Evolutionary conservation across 1,284 basidiomycete genomes (phyloP).

Genomic region (Rhodotorula sp.): DNA sequence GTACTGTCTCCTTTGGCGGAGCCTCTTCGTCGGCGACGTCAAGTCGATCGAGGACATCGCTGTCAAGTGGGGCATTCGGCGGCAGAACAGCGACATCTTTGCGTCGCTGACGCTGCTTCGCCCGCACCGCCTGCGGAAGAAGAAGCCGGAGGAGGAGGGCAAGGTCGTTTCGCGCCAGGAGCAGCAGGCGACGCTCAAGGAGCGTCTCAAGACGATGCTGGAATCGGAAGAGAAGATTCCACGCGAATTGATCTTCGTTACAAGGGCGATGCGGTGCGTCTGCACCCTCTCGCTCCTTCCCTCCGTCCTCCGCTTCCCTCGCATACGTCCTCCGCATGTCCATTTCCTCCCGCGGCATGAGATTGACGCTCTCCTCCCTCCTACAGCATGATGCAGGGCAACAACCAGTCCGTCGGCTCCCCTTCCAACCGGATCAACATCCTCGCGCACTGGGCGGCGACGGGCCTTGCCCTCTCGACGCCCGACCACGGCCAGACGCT

Average conservation of each 20-base stretch:
- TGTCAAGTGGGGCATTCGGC: conserved; percentile 73
- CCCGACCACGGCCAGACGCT: conserved; percentile 59
- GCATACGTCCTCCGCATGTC: too few species aligned
- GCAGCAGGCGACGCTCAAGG: conserved; percentile 56
- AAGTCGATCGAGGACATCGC: conserved; percentile 65
- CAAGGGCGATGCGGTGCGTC: conserved; percentile 74
- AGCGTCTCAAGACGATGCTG: conserved; percentile 55
- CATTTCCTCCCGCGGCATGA: too few species aligned
- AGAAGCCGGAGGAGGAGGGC: conserved; percentile 36
- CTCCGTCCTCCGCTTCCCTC: background rate
- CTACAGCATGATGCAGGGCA: conserved; percentile 47
- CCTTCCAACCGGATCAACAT: conserved; percentile 85
- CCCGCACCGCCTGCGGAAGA: conserved; percentile 47
- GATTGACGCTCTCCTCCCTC: background rate
- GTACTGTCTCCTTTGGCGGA: conserved; percentile 77
- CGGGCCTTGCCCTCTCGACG: conserved; percentile 53
- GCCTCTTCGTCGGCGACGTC: conserved; percentile 71
- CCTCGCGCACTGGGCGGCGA: conserved; percentile 56
- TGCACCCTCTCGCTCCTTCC: too few species aligned
- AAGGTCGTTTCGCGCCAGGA: conserved; percentile 51
- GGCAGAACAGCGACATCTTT: conserved; percentile 66
- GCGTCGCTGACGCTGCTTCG: conserved; percentile 46
- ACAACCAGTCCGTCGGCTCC: conserved; percentile 74
- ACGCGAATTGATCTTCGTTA: conserved; percentile 80
- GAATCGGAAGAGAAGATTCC: conserved; percentile 54